These are phyloP conservation scores for Citrus australasica DNA, from an alignment of 345 rosid genomes.

Conservation along the genomic window DNA sequence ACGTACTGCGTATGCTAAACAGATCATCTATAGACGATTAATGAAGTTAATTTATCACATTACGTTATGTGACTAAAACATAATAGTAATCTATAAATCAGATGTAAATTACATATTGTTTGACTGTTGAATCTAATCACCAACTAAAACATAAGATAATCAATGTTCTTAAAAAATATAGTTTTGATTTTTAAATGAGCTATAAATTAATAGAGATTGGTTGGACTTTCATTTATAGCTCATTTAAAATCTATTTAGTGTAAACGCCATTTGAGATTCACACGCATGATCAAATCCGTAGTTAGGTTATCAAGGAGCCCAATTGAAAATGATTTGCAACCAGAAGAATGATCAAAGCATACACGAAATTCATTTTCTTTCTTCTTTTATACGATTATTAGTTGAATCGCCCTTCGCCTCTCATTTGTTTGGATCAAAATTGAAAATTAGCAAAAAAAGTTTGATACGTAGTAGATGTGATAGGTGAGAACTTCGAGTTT, in stretches of 20 bases:
- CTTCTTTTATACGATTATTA: background rate
- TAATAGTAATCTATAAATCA: background rate
- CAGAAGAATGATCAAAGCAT: background rate
- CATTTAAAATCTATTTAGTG: background rate
- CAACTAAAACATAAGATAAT: background rate
- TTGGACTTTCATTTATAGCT: background rate
- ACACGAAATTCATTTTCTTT: background rate
- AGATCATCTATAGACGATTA: background rate
- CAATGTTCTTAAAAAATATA: background rate
- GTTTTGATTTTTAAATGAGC: background rate
- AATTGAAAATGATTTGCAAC: background rate
- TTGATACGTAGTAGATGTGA: background rate
- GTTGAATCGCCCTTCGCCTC: background rate
- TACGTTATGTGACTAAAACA: background rate
- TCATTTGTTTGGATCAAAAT: background rate
- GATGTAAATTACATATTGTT: background rate
- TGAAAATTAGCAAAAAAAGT: background rate
- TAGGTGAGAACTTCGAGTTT: background rate
- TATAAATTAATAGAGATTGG: background rate
- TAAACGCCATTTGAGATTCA: background rate
- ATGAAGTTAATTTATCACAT: background rate
- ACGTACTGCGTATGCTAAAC: no score
- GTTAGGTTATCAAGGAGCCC: background rate
- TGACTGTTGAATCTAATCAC: background rate
- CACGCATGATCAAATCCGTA: background rate